phyloP scores from a whole-genome alignment of 2,329 filamentous ascomycete genomes.

The Paracoccidioides lutzii region DNA sequence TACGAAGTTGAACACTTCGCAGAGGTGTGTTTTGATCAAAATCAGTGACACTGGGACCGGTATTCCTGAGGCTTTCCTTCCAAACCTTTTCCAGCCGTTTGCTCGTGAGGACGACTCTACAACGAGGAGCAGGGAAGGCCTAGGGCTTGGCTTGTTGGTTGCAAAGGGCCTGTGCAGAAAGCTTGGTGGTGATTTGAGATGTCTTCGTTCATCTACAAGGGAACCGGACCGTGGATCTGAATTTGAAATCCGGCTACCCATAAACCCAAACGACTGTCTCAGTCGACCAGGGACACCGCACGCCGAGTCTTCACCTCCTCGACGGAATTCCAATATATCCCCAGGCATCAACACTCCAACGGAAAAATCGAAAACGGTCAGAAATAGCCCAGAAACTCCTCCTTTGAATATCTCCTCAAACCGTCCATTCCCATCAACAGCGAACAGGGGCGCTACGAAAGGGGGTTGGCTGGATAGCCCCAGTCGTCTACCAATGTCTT shows the following conservation, averaged over 20 bases:
- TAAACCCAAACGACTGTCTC: slow-evolving; percentile 38
- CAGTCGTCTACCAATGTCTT: neutral
- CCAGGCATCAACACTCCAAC: neutral
- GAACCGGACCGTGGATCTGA: slow-evolving; percentile 51
- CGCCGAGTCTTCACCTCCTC: slow-evolving; percentile 29
- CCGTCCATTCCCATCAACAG: neutral
- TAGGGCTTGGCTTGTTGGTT: slow-evolving; percentile 58
- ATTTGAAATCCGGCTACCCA: slow-evolving; percentile 54
- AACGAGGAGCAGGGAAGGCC: slow-evolving; percentile 53
- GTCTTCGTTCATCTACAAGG: slow-evolving; percentile 49
- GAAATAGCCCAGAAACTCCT: neutral
- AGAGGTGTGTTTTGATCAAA: slow-evolving; percentile 46
- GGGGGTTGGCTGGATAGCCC: neutral
- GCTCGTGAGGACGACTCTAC: slow-evolving; percentile 56
- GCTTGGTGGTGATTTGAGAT: slow-evolving; percentile 54
- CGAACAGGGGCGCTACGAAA: neutral
- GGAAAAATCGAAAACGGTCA: neutral
- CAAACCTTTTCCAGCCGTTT: slow-evolving; percentile 57
- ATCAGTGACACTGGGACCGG: slow-evolving; percentile 56
- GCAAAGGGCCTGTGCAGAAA: slow-evolving; percentile 58
- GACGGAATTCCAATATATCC: slow-evolving; percentile 1
- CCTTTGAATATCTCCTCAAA: neutral
- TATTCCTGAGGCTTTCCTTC: slow-evolving; percentile 53
- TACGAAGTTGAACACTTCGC: slow-evolving; percentile 39
- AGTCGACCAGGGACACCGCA: slow-evolving; percentile 39